phyloP scores from a whole-genome alignment of 352 stramenopile species.

The Pelagophyceae sp. region DNA sequence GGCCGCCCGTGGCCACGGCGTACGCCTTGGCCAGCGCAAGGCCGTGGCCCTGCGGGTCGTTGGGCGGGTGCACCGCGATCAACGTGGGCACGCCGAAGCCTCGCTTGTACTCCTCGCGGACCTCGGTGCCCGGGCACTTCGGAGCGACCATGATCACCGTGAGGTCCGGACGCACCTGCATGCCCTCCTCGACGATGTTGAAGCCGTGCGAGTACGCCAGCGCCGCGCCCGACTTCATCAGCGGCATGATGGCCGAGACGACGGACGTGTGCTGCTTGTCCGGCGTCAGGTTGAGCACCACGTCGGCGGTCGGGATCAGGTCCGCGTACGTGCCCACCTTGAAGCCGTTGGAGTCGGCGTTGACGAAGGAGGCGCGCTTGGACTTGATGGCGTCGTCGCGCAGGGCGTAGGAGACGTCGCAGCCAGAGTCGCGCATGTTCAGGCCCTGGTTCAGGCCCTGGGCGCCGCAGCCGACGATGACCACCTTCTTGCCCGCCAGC shows the following conservation, averaged over 20 bases:
- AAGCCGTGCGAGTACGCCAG: conserved; percentile 1
- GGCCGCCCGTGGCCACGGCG: conserved; percentile 5
- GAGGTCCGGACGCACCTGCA: conserved; percentile 8
- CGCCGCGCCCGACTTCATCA: conserved; percentile 3
- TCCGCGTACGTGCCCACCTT: conserved; percentile 2
- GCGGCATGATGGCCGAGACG: neutral
- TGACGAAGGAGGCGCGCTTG: conserved; percentile 7
- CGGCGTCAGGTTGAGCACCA: conserved; percentile 10
- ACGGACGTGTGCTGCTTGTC: conserved; percentile 14
- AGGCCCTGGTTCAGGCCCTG: conserved; percentile 14
- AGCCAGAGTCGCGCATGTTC: conserved; percentile 18
- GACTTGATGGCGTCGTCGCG: neutral
- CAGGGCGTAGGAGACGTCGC: conserved; percentile 5
- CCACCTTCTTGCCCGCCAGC: neutral
- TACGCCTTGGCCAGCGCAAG: conserved; percentile 7
- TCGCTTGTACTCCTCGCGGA: conserved; percentile 8
- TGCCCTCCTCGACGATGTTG: conserved; percentile 18
- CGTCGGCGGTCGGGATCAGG: neutral
- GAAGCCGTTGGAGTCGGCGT: neutral
- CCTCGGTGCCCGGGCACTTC: conserved; percentile 13
- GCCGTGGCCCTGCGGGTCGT: conserved; percentile 3
- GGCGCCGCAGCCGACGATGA: conserved; percentile 9
- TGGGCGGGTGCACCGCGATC: conserved; percentile 17
- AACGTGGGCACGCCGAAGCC: conserved; percentile 17
- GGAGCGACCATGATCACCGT: conserved; percentile 15